These are phyloP conservation scores for Coemansia sp. DNA, from an alignment of 192 early-diverging fungal species.

Conservation along the genomic window DNA sequence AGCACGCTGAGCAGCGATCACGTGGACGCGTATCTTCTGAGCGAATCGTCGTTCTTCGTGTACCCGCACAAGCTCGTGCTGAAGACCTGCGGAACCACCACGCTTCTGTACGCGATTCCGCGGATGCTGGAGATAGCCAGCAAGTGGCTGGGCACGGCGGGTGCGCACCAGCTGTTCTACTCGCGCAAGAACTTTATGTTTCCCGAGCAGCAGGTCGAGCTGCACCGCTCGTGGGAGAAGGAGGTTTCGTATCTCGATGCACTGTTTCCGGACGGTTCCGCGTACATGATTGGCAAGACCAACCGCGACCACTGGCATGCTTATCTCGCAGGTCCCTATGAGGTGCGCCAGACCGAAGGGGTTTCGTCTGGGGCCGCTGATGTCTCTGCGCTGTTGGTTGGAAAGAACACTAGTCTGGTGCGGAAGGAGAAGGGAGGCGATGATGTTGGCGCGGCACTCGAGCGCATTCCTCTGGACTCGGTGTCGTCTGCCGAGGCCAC, in stretches of 20 bases:
- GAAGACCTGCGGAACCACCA: slow-evolving; percentile 98
- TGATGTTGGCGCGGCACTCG: background rate
- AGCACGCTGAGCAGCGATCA: slow-evolving; percentile 80
- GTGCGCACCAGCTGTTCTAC: slow-evolving; percentile 83
- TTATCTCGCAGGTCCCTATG: slow-evolving; percentile 77
- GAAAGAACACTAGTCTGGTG: background rate
- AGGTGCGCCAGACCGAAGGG: background rate
- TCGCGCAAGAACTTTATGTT: slow-evolving; percentile 97
- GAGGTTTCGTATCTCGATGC: slow-evolving; percentile 78
- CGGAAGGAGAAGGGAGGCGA: background rate
- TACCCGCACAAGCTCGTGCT: slow-evolving; percentile 93
- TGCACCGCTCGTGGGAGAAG: slow-evolving; percentile 89
- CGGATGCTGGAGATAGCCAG: slow-evolving; percentile 81
- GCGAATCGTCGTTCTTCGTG: slow-evolving; percentile 98
- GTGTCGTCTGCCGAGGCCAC: slow-evolving; percentile 13
- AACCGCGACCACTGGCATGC: slow-evolving; percentile 97
- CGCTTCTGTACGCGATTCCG: slow-evolving; percentile 84
- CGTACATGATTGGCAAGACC: slow-evolving; percentile 90
- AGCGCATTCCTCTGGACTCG: background rate
- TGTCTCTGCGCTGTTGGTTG: background rate
- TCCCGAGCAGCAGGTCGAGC: slow-evolving; percentile 83
- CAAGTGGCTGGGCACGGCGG: slow-evolving; percentile 57
- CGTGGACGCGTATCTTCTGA: slow-evolving; percentile 90
- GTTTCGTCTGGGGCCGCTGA: background rate
- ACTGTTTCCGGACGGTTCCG: slow-evolving; percentile 69